Conservation (phyloP, 176 grass and related monocot species). For the Dactylis glomerata region DNA sequence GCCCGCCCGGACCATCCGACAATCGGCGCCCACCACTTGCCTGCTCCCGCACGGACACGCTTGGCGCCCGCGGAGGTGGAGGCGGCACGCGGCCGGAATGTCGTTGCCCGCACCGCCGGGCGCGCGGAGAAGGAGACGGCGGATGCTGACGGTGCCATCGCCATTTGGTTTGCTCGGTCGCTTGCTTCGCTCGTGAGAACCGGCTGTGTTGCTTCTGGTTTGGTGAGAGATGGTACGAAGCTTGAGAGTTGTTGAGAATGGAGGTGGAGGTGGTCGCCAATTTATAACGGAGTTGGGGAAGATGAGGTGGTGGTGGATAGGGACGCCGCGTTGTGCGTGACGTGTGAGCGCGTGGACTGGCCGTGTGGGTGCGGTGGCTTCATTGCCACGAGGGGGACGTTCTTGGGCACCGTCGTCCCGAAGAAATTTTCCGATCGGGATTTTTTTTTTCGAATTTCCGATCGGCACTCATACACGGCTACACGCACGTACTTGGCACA, state of each 20-base stretch:
- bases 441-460: no score
- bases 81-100: background rate
- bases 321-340: background rate
- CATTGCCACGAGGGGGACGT: background rate
- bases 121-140: background rate
- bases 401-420: background rate
- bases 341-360: background rate
- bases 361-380: background rate
- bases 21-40: conserved; percentile 75
- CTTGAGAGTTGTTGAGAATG: background rate
- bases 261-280: background rate
- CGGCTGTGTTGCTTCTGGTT: no score
- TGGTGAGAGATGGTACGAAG: background rate
- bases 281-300: conserved; percentile 3
- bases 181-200: background rate
- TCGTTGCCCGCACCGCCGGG: background rate
- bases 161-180: background rate
- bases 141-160: background rate
- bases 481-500: no score
- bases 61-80: background rate
- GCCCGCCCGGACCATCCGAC: conserved; percentile 58
- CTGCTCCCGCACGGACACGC: background rate
- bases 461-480: no score
- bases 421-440: background rate
- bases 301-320: background rate